phyloP scores from a whole-genome alignment of 2,329 filamentous ascomycete species.

The Aureobasidium sp. region DNA sequence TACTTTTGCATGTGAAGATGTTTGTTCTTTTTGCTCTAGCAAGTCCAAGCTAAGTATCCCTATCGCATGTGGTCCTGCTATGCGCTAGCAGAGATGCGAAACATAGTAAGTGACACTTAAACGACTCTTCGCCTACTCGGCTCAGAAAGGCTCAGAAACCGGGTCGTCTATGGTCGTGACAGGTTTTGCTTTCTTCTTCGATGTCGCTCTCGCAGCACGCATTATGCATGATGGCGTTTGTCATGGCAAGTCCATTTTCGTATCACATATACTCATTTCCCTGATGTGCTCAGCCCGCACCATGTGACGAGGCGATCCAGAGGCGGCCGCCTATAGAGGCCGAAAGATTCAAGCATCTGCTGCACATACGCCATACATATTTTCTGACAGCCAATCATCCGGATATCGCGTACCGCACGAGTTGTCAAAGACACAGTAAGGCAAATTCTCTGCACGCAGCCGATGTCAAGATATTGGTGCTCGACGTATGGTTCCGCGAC shows the following conservation, averaged over 20 bases:
- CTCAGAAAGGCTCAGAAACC: neutral
- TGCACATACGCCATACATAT: constrained; percentile 9
- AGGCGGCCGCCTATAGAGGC: neutral
- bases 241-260: neutral
- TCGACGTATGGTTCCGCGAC: neutral
- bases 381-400: constrained; percentile 11
- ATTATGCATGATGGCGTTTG: constrained; percentile 8
- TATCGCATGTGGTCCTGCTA: neutral
- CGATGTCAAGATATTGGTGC: constrained; percentile 5
- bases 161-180: neutral
- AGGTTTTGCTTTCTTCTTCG: neutral
- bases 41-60: neutral
- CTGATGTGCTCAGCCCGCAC: neutral
- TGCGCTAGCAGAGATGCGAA: constrained; percentile 9
- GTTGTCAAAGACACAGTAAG: neutral
- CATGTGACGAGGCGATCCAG: constrained; percentile 8
- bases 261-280: constrained; percentile 5
- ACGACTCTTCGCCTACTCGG: neutral
- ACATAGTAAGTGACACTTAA: neutral
- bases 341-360: neutral
- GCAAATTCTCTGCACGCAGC: constrained; percentile 2
- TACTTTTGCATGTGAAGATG: constrained; percentile 14
- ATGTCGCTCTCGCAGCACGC: neutral
- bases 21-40: neutral
- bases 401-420: constrained; percentile 9